These are phyloP conservation scores for Tuber umbilicatum DNA, from an alignment of 495 filamentous ascomycete species.

Conservation along the genomic window DNA sequence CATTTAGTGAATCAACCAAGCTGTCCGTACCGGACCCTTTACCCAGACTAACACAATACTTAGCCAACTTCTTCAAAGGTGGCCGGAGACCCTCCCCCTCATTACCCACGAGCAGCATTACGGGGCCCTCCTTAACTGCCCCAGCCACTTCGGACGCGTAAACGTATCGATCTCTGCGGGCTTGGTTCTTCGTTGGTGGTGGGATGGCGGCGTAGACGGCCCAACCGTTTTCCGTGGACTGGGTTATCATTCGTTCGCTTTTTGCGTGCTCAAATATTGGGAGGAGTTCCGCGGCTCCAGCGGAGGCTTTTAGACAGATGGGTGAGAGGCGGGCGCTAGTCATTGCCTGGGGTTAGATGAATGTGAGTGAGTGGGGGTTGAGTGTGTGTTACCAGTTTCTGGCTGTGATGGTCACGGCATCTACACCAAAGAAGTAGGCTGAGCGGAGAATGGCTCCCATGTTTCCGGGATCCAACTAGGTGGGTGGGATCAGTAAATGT, in stretches of 20 bases:
- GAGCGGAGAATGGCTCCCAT: slow-evolving; percentile 81
- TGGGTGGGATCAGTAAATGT: slow-evolving; percentile 25
- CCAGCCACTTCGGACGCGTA: slow-evolving; percentile 39
- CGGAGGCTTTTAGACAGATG: slow-evolving; percentile 74
- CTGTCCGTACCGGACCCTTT: slow-evolving; percentile 20
- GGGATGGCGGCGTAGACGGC: slow-evolving; percentile 71
- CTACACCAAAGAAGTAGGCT: slow-evolving; percentile 76
- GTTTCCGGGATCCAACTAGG: slow-evolving; percentile 69
- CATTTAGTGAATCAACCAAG: slow-evolving; percentile 35
- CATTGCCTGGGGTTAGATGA: neutral
- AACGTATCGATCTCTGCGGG: slow-evolving; percentile 40
- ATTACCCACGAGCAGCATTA: slow-evolving; percentile 71
- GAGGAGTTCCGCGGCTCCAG: slow-evolving; percentile 75
- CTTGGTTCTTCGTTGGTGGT: slow-evolving; percentile 42
- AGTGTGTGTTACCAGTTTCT: slow-evolving; percentile 38
- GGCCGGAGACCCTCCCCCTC: slow-evolving; percentile 68
- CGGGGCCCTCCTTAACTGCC: slow-evolving; percentile 57
- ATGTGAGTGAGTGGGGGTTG: neutral
- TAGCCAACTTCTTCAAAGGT: slow-evolving; percentile 57
- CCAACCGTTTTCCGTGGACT: slow-evolving; percentile 68
- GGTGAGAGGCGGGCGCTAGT: slow-evolving; percentile 66
- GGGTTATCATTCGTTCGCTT: slow-evolving; percentile 60
- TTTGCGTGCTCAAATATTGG: slow-evolving; percentile 60
- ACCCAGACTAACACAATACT: slow-evolving; percentile 46
- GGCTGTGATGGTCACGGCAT: slow-evolving; percentile 63